phyloP scores from a whole-genome alignment of 805 yeast genomes.

The Starmerella stellata region DNA sequence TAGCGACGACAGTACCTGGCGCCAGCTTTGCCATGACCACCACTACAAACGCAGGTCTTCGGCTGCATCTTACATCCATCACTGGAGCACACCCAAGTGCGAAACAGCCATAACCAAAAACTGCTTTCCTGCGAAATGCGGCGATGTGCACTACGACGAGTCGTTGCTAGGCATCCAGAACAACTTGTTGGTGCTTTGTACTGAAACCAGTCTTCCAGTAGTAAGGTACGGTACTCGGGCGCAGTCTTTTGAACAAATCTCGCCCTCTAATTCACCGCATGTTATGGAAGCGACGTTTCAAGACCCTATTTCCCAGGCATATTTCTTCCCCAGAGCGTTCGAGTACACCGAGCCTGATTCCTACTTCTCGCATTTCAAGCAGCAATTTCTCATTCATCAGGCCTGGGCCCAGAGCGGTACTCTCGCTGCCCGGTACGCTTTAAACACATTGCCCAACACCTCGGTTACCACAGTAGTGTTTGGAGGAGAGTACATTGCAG shows the following conservation, averaged over 20 bases:
- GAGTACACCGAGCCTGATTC: slow-evolving; percentile 20
- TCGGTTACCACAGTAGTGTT: slow-evolving; percentile 27
- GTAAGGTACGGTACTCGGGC: neutral
- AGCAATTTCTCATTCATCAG: slow-evolving; percentile 25
- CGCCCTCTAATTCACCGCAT: neutral
- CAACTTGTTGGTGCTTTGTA: neutral
- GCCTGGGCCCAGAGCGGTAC: slow-evolving; percentile 29
- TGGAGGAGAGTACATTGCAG: slow-evolving; percentile 24
- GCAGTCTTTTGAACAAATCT: neutral
- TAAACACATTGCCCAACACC: slow-evolving; percentile 20
- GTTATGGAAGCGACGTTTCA: neutral
- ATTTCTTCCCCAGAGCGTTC: slow-evolving; percentile 22
- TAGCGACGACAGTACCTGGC: slow-evolving; percentile 29
- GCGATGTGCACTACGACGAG: neutral
- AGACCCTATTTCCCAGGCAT: slow-evolving; percentile 16
- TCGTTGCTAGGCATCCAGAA: neutral
- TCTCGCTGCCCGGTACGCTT: slow-evolving; percentile 26
- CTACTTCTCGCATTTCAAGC: slow-evolving; percentile 26
- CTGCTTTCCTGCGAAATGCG: too few relatives aligned
- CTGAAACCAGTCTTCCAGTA: neutral
- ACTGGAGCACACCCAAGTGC: slow-evolving; percentile 5
- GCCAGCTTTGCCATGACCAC: slow-evolving; percentile 24
- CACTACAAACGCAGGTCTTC: slow-evolving; percentile 25
- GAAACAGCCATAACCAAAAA: too few relatives aligned
- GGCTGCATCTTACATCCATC: slow-evolving; percentile 19